A percentile compares a stretch with the other conserved stretches of the same genome.
These are phyloP conservation scores for Psilocybe cubensis DNA, from an alignment of 768 basidiomycete species.

Conservation along the genomic window DNA sequence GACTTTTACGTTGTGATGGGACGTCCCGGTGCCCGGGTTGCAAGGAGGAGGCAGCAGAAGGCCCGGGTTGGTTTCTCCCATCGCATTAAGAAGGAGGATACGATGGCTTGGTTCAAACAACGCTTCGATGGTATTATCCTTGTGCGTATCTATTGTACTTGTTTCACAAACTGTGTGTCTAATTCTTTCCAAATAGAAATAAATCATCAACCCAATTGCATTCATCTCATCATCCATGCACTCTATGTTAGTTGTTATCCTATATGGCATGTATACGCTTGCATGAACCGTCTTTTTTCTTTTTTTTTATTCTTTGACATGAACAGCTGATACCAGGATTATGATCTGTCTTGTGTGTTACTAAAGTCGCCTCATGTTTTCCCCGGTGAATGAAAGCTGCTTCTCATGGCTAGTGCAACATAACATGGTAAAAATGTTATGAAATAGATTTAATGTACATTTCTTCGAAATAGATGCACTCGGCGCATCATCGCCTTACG, in stretches of 20 bases:
- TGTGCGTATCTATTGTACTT: slow-evolving; percentile 47
- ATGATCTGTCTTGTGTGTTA: background rate
- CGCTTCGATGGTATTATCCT: slow-evolving; percentile 98
- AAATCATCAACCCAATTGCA: slow-evolving; percentile 25
- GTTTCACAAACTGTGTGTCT: slow-evolving; percentile 5
- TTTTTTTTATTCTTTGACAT: no score
- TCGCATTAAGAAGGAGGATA: slow-evolving; percentile 94
- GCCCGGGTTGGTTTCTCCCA: slow-evolving; percentile 86
- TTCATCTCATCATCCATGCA: slow-evolving; percentile 26
- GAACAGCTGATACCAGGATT: slow-evolving; percentile 9
- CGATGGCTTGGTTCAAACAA: slow-evolving; percentile 99
- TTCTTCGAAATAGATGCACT: background rate
- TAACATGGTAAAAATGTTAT: background rate
- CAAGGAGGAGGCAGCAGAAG: slow-evolving; percentile 88
- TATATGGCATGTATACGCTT: slow-evolving; percentile 36
- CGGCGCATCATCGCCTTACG: slow-evolving; percentile 18
- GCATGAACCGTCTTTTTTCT: slow-evolving; percentile 24
- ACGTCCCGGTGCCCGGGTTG: slow-evolving; percentile 90
- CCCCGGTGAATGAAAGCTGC: no score
- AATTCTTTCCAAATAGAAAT: slow-evolving; percentile 32
- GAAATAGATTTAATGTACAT: background rate
- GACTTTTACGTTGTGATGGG: slow-evolving; percentile 99
- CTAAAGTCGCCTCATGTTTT: background rate
- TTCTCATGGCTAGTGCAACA: background rate
- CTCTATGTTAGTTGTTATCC: slow-evolving; percentile 30